Conservation (phyloP, 163 green algal species). For the Scenedesmus sp. region DNA sequence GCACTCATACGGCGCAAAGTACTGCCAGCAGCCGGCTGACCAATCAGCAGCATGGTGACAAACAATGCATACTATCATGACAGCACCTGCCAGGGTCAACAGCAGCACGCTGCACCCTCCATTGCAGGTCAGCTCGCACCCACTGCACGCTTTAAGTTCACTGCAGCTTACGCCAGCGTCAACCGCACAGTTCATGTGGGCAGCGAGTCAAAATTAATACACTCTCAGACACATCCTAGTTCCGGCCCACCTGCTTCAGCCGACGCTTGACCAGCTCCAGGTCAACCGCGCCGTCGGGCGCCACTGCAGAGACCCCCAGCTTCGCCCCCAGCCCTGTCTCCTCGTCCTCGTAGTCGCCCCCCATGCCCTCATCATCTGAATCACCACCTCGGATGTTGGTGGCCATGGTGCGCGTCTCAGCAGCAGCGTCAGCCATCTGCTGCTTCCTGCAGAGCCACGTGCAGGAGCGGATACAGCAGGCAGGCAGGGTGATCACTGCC, state of each 20-base stretch:
- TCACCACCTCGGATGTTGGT: conserved; percentile 73
- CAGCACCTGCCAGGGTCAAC: too few species aligned
- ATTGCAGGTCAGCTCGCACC: too few species aligned
- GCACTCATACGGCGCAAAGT: background rate
- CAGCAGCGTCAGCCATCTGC: conserved; percentile 62
- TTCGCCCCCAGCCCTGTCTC: background rate
- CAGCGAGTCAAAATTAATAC: background rate
- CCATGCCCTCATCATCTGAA: background rate
- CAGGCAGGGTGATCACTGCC: background rate
- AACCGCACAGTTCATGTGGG: too few species aligned
- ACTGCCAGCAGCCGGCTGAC: background rate
- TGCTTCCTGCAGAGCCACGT: conserved; percentile 51
- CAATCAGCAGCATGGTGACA: background rate
- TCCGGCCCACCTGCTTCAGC: conserved; percentile 75
- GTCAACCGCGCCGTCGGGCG: conserved; percentile 73
- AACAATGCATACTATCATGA: too few species aligned
- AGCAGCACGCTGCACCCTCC: too few species aligned
- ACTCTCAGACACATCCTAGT: background rate
- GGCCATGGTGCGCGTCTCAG: conserved; percentile 65
- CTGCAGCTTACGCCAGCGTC: too few species aligned
- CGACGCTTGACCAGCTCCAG: conserved; percentile 78
- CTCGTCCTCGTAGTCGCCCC: background rate
- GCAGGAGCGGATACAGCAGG: background rate
- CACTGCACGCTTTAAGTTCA: background rate
- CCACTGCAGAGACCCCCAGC: conserved; percentile 50